Evolutionary conservation across 768 basidiomycete species (phyloP).

Genomic region (Psilocybe sp.): DNA sequence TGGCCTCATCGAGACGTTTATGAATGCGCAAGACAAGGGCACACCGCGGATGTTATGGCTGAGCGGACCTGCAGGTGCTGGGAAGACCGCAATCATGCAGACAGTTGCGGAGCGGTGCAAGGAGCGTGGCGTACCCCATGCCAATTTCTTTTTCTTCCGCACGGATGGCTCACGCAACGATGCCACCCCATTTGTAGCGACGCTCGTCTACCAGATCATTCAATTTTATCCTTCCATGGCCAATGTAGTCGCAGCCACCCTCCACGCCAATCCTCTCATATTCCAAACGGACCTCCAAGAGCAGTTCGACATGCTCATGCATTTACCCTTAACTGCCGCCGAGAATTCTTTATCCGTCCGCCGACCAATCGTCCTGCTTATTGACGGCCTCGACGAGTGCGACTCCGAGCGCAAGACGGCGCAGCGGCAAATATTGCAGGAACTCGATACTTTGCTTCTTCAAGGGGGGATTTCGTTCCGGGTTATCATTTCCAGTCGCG

Average conservation of each 20-base stretch:
- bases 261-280: neutral
- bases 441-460: neutral
- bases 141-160: constrained; percentile 3
- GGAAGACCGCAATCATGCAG: constrained; percentile 13
- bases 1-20: no score
- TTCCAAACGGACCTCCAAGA: neutral
- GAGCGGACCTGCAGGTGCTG: constrained; percentile 8
- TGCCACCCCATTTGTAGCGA: neutral
- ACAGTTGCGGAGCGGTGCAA: constrained; percentile 3
- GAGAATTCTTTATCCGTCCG: neutral
- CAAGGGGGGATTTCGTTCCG: neutral
- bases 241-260: neutral
- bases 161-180: neutral
- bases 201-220: constrained; percentile 3
- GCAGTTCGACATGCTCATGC: neutral
- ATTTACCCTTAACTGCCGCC: neutral
- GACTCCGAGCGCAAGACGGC: neutral
- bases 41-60: constrained; percentile 4
- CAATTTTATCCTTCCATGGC: neutral
- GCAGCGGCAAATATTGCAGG: neutral
- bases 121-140: neutral
- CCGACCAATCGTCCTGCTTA: neutral
- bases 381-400: constrained; percentile 7
- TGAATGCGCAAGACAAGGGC: no score
- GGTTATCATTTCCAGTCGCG: constrained; percentile 3